A percentile compares a stretch with the other conserved stretches of the same genome.
Conservation (phyloP, 2,329 filamentous ascomycete genomes). For the Aspergillus puulaauensis region DNA sequence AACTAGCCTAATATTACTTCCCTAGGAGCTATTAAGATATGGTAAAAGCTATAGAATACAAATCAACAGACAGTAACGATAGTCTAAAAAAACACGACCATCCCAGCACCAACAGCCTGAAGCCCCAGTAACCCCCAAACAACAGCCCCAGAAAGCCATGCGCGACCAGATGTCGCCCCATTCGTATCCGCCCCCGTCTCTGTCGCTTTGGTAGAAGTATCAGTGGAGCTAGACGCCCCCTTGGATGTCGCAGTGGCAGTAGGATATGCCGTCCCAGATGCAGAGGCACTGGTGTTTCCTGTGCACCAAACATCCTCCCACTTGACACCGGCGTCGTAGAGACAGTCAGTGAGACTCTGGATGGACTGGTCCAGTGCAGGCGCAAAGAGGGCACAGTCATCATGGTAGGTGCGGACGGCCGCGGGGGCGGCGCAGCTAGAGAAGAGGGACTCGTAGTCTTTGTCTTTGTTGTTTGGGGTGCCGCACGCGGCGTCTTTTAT, state of each 20-base stretch:
- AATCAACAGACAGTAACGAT: too few species aligned
- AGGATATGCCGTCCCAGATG: neutral
- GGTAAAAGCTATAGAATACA: too few species aligned
- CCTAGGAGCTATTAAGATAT: too few species aligned
- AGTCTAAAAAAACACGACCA: neutral
- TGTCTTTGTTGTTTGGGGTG: conserved; percentile 20
- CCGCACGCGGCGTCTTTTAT: conserved; percentile 26
- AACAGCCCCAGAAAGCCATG: neutral
- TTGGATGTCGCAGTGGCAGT: neutral
- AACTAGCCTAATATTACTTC: too few species aligned
- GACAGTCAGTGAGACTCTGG: conserved; percentile 25
- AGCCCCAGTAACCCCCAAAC: neutral
- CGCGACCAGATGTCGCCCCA: neutral
- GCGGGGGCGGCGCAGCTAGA: conserved; percentile 21
- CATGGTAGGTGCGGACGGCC: conserved; percentile 19
- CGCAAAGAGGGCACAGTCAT: conserved; percentile 25
- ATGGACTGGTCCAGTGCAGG: conserved; percentile 23
- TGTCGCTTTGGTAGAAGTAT: neutral
- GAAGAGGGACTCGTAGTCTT: conserved; percentile 18
- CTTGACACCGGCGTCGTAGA: conserved; percentile 22
- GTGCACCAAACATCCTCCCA: conserved; percentile 28
- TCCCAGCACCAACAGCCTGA: neutral
- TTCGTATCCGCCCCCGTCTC: neutral
- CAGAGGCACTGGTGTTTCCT: conserved; percentile 6
- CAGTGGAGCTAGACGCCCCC: neutral